These are phyloP conservation scores for Pleurotus ostreatus DNA, from an alignment of 768 basidiomycete genomes.

Conservation along the genomic window DNA sequence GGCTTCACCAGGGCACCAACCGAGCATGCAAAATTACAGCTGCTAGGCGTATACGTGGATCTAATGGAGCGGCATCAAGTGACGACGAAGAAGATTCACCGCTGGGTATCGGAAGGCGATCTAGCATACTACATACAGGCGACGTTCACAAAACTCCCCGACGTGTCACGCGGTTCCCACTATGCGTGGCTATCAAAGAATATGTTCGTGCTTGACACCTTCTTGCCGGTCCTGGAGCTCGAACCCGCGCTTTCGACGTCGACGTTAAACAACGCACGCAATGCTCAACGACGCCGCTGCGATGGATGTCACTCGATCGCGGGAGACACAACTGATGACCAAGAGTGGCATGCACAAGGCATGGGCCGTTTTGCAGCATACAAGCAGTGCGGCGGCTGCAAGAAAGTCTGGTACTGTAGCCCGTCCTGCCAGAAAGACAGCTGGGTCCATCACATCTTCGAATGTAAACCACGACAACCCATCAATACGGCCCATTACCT, in stretches of 20 bases:
- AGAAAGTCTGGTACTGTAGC: constrained; percentile 29
- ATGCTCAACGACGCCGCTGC: background rate
- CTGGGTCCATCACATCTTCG: constrained; percentile 29
- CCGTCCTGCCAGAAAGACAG: constrained; percentile 21
- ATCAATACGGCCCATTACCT: constrained; percentile 30
- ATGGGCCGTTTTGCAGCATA: background rate
- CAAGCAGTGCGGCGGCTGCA: constrained; percentile 19
- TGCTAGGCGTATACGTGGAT: background rate
- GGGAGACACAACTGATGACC: background rate
- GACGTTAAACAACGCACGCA: background rate
- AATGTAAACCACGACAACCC: constrained; percentile 21
- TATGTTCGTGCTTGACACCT: background rate
- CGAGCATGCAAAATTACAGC: background rate
- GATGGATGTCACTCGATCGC: background rate
- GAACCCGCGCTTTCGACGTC: background rate
- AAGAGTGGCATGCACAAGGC: background rate
- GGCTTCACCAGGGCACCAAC: background rate
- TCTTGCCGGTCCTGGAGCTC: background rate
- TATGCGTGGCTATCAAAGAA: background rate
- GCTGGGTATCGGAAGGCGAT: background rate
- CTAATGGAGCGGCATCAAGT: background rate
- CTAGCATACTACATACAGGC: no score
- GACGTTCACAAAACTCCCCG: background rate
- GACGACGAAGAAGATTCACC: background rate
- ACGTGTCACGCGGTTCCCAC: background rate